phyloP scores from a whole-genome alignment of 2,329 filamentous ascomycete genomes.

The Sporothrix dimorphospora region DNA sequence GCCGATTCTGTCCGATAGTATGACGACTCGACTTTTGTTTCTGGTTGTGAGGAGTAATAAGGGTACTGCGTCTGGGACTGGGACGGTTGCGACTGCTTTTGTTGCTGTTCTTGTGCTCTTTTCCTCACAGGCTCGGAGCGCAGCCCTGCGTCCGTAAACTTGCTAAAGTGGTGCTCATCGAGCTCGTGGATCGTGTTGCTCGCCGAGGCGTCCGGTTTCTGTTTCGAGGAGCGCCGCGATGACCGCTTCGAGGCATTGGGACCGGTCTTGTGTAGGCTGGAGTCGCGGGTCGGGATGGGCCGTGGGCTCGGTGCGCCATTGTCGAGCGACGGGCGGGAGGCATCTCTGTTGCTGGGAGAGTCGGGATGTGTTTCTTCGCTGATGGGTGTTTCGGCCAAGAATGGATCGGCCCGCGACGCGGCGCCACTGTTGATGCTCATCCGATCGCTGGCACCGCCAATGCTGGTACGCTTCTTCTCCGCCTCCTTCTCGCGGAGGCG shows the following conservation, averaged over 20 bases:
- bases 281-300: slow-evolving; percentile 68
- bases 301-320: slow-evolving; percentile 47
- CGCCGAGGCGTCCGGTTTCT: slow-evolving; percentile 45
- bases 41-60: background rate
- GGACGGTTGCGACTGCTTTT: background rate
- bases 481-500: slow-evolving; percentile 63
- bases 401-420: slow-evolving; percentile 49
- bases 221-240: slow-evolving; percentile 54
- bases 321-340: slow-evolving; percentile 37
- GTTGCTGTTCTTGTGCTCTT: slow-evolving; percentile 16
- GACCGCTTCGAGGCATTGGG: slow-evolving; percentile 55
- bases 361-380: slow-evolving; percentile 56
- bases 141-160: background rate
- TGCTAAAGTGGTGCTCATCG: slow-evolving; percentile 31
- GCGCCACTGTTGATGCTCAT: slow-evolving; percentile 38
- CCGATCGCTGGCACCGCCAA: slow-evolving; percentile 46
- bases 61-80: slow-evolving; percentile 10
- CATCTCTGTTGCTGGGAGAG: slow-evolving; percentile 36
- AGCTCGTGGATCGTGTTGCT: slow-evolving; percentile 46
- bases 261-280: slow-evolving; percentile 64
- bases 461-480: slow-evolving; percentile 61
- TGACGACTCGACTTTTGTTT: background rate
- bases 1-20: background rate
- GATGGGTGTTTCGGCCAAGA: slow-evolving; percentile 58
- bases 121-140: background rate